These are phyloP conservation scores for Hondaea fermentalgiana DNA, from an alignment of 108 stramenopile genomes.

Conservation along the genomic window DNA sequence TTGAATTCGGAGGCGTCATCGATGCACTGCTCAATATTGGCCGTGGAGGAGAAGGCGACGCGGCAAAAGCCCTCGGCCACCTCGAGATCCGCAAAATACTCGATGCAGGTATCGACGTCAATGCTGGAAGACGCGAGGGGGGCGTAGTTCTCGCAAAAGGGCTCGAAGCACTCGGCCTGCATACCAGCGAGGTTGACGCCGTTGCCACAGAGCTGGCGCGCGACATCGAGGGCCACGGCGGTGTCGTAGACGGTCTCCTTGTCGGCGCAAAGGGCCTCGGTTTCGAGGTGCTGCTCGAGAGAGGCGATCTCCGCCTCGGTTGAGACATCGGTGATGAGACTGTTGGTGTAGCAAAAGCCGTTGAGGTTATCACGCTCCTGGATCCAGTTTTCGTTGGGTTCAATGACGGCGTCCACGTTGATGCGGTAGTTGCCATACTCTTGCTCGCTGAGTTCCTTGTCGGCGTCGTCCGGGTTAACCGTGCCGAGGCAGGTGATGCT, in stretches of 20 bases:
- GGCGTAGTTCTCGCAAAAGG: constrained; percentile 10
- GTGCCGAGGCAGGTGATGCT: not conserved
- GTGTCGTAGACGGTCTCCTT: not conserved
- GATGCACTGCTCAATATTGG: not conserved
- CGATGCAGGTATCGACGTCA: not conserved
- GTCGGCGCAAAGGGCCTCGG: not conserved
- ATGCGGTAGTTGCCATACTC: constrained; percentile 1
- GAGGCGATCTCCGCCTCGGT: not conserved
- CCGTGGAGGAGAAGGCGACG: not conserved
- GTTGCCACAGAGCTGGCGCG: not conserved
- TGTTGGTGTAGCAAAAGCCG: not conserved
- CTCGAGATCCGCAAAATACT: not conserved
- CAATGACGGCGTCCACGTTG: not conserved
- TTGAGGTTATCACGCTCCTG: not conserved
- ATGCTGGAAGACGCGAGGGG: not conserved
- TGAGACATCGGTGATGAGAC: not conserved
- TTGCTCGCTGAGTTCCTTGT: not conserved
- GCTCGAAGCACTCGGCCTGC: not conserved
- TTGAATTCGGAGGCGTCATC: not conserved
- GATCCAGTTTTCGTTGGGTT: not conserved
- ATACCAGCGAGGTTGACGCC: not conserved
- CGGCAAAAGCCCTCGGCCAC: not conserved
- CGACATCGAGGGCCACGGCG: not conserved
- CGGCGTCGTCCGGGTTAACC: not conserved
- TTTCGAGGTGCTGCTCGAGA: not conserved